Evolutionary conservation across 805 yeast species (phyloP).

Genomic region (Wickerhamomyces silvicola): DNA sequence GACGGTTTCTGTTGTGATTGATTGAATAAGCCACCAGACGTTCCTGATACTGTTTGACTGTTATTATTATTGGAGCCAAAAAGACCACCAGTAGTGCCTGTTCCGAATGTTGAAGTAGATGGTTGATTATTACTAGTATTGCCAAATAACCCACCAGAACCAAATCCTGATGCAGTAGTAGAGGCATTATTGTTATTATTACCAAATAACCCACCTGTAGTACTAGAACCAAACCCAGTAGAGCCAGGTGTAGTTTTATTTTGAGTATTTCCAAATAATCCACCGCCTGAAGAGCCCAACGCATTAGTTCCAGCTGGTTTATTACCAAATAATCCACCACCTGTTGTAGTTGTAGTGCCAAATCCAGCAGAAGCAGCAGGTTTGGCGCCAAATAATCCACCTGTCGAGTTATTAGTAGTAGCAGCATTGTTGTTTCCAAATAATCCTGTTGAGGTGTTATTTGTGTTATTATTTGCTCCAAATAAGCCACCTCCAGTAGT

Average conservation of each 20-base stretch:
- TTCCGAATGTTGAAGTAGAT: constrained; percentile 4
- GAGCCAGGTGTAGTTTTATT: constrained; percentile 8
- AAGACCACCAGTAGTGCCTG: too few species aligned
- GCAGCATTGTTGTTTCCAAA: constrained; percentile 23
- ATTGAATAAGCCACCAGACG: constrained; percentile 31
- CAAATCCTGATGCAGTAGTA: constrained; percentile 14
- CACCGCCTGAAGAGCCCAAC: constrained; percentile 27
- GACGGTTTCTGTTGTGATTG: constrained; percentile 12
- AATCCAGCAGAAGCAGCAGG: constrained; percentile 29
- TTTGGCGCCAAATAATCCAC: constrained; percentile 29
- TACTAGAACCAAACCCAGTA: constrained; percentile 12
- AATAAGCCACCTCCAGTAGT: constrained; percentile 32
- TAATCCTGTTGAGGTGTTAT: constrained; percentile 18
- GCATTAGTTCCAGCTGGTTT: constrained; percentile 23
- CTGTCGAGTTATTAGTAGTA: constrained; percentile 6
- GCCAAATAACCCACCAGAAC: constrained; percentile 33
- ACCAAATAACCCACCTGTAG: constrained; percentile 35
- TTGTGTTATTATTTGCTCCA: constrained; percentile 26
- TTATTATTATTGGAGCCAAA: too few species aligned
- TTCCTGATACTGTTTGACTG: constrained; percentile 11
- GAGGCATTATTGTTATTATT: constrained; percentile 13
- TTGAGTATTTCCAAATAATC: constrained; percentile 29
- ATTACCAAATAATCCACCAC: constrained; percentile 38
- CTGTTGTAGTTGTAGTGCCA: constrained; percentile 27
- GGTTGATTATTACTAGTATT: constrained; percentile 17